Base-by-base conservation (phyloP, 768 basidiomycete species). In the Termitomyces sp. region DNA sequence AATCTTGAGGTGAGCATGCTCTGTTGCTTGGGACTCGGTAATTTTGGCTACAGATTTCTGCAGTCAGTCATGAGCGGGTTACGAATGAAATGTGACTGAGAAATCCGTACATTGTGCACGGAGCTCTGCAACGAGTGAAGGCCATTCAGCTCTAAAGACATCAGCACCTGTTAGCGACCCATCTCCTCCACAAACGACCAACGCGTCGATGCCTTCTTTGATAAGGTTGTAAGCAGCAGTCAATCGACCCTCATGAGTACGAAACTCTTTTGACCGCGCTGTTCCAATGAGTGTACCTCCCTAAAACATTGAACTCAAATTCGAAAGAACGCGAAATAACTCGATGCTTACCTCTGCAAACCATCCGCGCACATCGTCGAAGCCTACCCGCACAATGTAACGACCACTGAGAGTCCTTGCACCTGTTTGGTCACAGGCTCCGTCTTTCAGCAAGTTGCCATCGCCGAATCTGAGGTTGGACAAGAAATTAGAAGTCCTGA, bases 361-460 rank as follows among this genome's bases (percentile, higher is more conserved):
- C 94, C 95, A 98, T 10, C 93, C 93, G 48, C 93, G 79, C 27
- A 98, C 96, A 71, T 99, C 97, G 68, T 99, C 97, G 88, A 95
- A 98, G 6, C 97, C 97, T 2, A 96, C 96, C 56, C 93, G 81
- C 22, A 98, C 89, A 65, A 98, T 97, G 73, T 97, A 93, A 46
- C 89, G 79, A 2, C 93, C 94, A 68, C 91, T 93, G 66, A 99
- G 82, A 4, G 87, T 86, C 51, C 87, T 81, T 22, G 87, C 88
- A 20, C 78, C 77, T 18, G 75, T 70, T 60, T 81, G 84, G 70
- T 95, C 93, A 13, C 86, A 87, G 5, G 91, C 93, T 4, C 93
- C 93, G 61, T 95, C 89, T 62, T 79, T 85, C 45, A 93, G 74
- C 46, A 92, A 76, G 43, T 80, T 79, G 0, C 91, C 92, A 66